Percentiles rank a stretch among this genome's conserved stretches.
phyloP scores from a whole-genome alignment of 495 filamentous ascomycete species.

The Aspergillus steynii region DNA sequence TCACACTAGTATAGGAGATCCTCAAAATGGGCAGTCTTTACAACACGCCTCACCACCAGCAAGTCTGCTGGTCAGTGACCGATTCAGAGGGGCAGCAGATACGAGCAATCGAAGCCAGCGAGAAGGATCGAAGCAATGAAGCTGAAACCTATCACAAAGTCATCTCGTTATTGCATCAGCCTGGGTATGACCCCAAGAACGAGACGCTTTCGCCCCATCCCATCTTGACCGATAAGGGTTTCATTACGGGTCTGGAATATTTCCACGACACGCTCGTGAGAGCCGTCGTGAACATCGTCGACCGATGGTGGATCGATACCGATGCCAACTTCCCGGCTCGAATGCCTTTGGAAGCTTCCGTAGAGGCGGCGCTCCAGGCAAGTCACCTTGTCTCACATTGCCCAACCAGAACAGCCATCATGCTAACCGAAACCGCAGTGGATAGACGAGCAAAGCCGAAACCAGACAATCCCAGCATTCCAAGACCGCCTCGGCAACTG shows the following conservation, averaged over 20 bases:
- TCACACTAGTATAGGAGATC: slow-evolving; percentile 1
- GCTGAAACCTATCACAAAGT: neutral
- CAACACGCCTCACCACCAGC: slow-evolving; percentile 4
- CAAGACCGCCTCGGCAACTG: slow-evolving; percentile 25
- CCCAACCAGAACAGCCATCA: neutral
- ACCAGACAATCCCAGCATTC: slow-evolving; percentile 5
- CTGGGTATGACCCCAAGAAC: neutral
- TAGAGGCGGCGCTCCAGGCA: slow-evolving; percentile 26
- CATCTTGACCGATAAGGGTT: slow-evolving; percentile 1
- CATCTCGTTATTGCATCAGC: neutral
- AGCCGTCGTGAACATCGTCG: slow-evolving; percentile 35
- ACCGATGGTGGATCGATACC: slow-evolving; percentile 39
- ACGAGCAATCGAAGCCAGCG: neutral
- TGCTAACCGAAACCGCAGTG: slow-evolving; percentile 7
- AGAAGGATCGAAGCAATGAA: neutral
- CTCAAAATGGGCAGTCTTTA: slow-evolving; percentile 6
- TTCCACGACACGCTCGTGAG: slow-evolving; percentile 26
- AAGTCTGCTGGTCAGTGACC: slow-evolving; percentile 7
- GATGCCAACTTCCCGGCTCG: slow-evolving; percentile 29
- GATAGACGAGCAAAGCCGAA: slow-evolving; percentile 12
- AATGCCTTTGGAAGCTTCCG: slow-evolving; percentile 34
- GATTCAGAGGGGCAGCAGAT: neutral
- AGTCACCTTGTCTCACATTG: neutral
- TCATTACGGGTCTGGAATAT: neutral
- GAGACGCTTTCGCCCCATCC: slow-evolving; percentile 11